Percentiles rank a stretch among this genome's conserved stretches.
These are phyloP conservation scores for Mortierella sp. DNA, from an alignment of 371 early-diverging fungal genomes.

Conservation along the genomic window DNA sequence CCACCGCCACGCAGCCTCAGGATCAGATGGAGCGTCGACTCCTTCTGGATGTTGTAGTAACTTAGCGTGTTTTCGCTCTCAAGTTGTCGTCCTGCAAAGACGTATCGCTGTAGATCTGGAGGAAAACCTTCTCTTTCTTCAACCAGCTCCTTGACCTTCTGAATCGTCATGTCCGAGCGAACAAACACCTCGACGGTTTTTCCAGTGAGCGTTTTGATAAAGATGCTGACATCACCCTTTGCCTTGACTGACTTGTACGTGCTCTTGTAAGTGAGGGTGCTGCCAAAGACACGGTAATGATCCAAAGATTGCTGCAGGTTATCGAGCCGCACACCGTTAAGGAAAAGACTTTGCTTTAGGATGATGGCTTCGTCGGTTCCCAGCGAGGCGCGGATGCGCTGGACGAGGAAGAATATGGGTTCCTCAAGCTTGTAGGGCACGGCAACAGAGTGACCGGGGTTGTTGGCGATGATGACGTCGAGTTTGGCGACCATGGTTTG, in stretches of 20 bases:
- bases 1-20: slow-evolving; percentile 94
- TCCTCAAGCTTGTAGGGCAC: slow-evolving; percentile 21
- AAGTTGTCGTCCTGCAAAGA: slow-evolving; percentile 99
- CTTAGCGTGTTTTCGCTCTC: slow-evolving; percentile 93
- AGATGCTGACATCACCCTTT: not conserved
- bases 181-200: not conserved
- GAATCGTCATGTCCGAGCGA: not conserved
- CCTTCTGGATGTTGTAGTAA: slow-evolving; percentile 92
- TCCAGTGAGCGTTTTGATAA: not conserved
- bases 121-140: slow-evolving; percentile 92
- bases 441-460: slow-evolving; percentile 8
- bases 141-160: not conserved
- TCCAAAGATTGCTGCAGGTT: slow-evolving; percentile 11
- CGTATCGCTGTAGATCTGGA: slow-evolving; percentile 99
- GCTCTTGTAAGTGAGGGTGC: slow-evolving; percentile 16
- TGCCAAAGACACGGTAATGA: slow-evolving; percentile 21
- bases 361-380: slow-evolving; percentile 1
- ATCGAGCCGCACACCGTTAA: slow-evolving; percentile 14
- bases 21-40: slow-evolving; percentile 97
- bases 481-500: not conserved
- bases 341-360: not conserved
- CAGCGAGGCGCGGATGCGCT: not conserved
- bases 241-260: not conserved
- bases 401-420: slow-evolving; percentile 27
- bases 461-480: slow-evolving; percentile 25